Evolutionary conservation across 768 basidiomycete genomes (phyloP).

Genomic region (Hysterangium stoloniferum): DNA sequence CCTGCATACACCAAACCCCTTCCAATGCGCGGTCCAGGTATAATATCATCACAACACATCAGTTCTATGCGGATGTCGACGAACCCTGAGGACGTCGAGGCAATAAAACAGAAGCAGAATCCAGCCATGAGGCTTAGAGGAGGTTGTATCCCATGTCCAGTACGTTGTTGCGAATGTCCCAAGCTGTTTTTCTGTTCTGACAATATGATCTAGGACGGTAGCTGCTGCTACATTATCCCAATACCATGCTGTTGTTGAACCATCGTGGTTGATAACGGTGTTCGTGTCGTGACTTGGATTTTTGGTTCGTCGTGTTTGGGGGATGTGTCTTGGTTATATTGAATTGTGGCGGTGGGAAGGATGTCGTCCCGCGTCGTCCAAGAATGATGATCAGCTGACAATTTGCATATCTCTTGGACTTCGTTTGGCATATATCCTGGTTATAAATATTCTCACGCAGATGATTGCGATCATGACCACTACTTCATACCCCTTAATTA

Average conservation of each 20-base stretch:
- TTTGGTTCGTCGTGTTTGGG: too few relatives aligned
- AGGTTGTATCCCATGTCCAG: slow-evolving; percentile 11
- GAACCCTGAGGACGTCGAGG: neutral
- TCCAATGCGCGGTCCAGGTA: neutral
- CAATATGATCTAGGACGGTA: neutral
- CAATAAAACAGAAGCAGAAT: neutral
- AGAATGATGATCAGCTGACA: too few relatives aligned
- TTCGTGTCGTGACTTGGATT: too few relatives aligned
- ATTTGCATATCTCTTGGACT: too few relatives aligned
- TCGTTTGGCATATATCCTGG: too few relatives aligned
- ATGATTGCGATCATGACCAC: too few relatives aligned
- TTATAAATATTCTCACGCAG: too few relatives aligned
- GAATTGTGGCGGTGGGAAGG: too few relatives aligned
- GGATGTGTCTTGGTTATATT: too few relatives aligned
- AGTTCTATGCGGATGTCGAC: slow-evolving; percentile 2
- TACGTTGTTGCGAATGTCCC: neutral
- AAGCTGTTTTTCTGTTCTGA: neutral
- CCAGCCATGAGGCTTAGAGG: slow-evolving; percentile 6
- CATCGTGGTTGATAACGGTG: neutral
- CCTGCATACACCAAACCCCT: neutral
- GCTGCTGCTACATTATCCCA: slow-evolving; percentile 7
- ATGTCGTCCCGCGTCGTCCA: too few relatives aligned
- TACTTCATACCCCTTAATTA: too few relatives aligned
- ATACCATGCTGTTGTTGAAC: slow-evolving; percentile 3
- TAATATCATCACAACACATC: slow-evolving; percentile 1